Percentiles rank a stretch among this genome's conserved stretches.
Conservation (phyloP, 805 yeast species). For the Diddensiella santjacobensis region DNA sequence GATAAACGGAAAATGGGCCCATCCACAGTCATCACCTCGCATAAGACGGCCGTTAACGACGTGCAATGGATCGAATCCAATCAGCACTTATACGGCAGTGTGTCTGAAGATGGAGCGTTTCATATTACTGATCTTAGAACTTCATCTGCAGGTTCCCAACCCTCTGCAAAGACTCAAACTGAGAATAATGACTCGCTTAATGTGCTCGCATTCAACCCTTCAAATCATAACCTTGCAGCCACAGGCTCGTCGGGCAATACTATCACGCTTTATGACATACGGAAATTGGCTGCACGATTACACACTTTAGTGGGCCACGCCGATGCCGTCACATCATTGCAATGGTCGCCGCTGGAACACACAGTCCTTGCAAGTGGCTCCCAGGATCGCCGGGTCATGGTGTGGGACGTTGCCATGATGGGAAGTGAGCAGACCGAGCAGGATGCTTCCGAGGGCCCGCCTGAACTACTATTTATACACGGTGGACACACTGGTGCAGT, state of each 20-base stretch:
- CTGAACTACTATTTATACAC: slow-evolving; percentile 56
- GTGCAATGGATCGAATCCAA: slow-evolving; percentile 65
- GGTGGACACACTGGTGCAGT: slow-evolving; percentile 87
- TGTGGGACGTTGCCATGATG: slow-evolving; percentile 50
- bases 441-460: slow-evolving; percentile 25
- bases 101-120: slow-evolving; percentile 58
- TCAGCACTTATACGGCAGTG: slow-evolving; percentile 56
- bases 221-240: slow-evolving; percentile 54
- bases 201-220: slow-evolving; percentile 56
- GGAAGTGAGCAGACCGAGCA: slow-evolving; percentile 15
- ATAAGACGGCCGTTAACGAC: slow-evolving; percentile 57
- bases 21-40: slow-evolving; percentile 33
- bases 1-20: slow-evolving; percentile 30
- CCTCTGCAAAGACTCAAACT: slow-evolving; percentile 10
- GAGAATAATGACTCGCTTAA: slow-evolving; percentile 43
- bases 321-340: slow-evolving; percentile 58
- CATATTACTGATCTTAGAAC: slow-evolving; percentile 53
- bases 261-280: slow-evolving; percentile 61
- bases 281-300: slow-evolving; percentile 37
- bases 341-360: slow-evolving; percentile 64
- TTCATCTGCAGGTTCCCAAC: too few species aligned
- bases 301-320: slow-evolving; percentile 40
- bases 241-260: slow-evolving; percentile 62
- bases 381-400: slow-evolving; percentile 55
- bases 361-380: slow-evolving; percentile 61